phyloP scores from a whole-genome alignment of 768 basidiomycete genomes.

The Xerocomellus dryophilus region DNA sequence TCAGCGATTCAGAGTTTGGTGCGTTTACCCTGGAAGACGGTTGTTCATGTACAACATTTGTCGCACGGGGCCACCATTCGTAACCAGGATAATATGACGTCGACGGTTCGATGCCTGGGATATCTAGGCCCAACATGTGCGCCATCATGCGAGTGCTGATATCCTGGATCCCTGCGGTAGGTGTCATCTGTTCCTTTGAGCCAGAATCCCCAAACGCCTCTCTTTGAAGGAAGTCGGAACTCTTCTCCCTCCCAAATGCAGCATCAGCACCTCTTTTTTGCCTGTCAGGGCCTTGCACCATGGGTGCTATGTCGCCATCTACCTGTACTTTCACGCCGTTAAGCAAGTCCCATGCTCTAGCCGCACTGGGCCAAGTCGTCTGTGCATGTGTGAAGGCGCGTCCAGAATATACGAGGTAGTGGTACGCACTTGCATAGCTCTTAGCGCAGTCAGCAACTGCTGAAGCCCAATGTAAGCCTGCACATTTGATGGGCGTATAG shows the following conservation, averaged over 20 bases:
- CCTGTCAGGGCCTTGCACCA: conserved; percentile 41
- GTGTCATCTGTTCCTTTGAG: conserved; percentile 25
- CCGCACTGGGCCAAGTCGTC: conserved; percentile 71
- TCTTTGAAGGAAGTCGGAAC: conserved; percentile 42
- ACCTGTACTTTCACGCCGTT: conserved; percentile 62
- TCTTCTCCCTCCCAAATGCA: conserved; percentile 59
- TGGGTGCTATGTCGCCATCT: conserved; percentile 37
- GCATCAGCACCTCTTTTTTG: conserved; percentile 59
- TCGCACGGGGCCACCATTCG: conserved; percentile 61
- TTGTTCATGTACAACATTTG: conserved; percentile 15
- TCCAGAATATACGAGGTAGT: background rate
- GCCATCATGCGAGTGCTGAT: conserved; percentile 66
- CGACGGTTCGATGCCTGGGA: conserved; percentile 55
- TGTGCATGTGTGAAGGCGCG: conserved; percentile 27
- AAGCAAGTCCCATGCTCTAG: conserved; percentile 61
- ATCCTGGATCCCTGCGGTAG: conserved; percentile 51
- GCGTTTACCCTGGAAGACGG: conserved; percentile 2
- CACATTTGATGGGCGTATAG: conserved; percentile 64
- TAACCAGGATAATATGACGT: conserved; percentile 53
- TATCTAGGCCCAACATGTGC: conserved; percentile 66
- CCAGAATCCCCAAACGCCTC: conserved; percentile 35
- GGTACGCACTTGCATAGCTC: conserved; percentile 60
- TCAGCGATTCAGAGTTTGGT: conserved; percentile 5
- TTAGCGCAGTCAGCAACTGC: conserved; percentile 60
- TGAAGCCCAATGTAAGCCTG: conserved; percentile 66